Percentiles rank a stretch among this genome's conserved stretches.
phyloP scores from a whole-genome alignment of 2,329 filamentous ascomycete genomes.

The Aspergillus versicolor region DNA sequence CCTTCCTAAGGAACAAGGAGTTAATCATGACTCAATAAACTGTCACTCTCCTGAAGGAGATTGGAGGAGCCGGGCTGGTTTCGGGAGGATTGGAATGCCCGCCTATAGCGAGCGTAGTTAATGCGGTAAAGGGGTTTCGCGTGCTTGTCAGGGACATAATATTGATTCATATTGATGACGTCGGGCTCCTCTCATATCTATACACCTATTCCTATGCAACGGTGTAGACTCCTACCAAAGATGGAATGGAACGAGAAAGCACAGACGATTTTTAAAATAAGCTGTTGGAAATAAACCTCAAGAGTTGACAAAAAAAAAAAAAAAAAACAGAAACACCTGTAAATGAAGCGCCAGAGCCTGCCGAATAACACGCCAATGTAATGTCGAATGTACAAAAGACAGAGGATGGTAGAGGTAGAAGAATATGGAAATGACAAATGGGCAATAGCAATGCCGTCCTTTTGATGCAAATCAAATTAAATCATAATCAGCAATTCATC shows the following conservation, averaged over 20 bases:
- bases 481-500: constrained; percentile 81
- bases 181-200: background rate
- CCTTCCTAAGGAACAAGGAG: background rate
- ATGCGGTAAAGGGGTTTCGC: background rate
- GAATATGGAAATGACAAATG: constrained; percentile 1
- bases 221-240: background rate
- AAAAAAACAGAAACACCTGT: background rate
- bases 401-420: background rate
- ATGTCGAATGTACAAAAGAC: background rate
- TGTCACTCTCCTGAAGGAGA: background rate
- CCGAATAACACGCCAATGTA: background rate
- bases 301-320: background rate
- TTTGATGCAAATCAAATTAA: constrained; percentile 41
- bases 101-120: background rate
- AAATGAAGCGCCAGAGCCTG: background rate
- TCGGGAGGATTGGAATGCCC: background rate
- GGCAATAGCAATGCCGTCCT: constrained; percentile 6
- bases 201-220: no score
- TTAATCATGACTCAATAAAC: no score
- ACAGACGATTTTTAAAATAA: background rate
- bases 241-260: background rate
- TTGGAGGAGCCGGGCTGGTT: background rate
- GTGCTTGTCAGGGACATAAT: background rate
- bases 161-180: background rate
- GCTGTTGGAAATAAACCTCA: background rate